These are phyloP conservation scores for Puccinia polysora DNA, from an alignment of 1,284 basidiomycete genomes.

Conservation along the genomic window DNA sequence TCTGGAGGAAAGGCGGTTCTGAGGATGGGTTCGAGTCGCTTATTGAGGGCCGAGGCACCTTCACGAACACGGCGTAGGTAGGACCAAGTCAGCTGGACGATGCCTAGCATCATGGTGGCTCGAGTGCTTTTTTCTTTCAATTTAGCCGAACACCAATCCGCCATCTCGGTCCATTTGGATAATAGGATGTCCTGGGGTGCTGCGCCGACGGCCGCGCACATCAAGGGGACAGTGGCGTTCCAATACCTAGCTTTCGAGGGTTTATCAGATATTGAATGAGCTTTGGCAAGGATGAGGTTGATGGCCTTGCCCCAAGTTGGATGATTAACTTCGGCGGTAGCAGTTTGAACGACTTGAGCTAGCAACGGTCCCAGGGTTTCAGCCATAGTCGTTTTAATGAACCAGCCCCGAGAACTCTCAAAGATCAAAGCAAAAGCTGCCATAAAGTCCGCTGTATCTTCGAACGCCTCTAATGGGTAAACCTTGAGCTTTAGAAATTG, in stretches of 20 bases:
- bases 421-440: slow-evolving; percentile 76
- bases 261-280: slow-evolving; percentile 69
- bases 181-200: slow-evolving; percentile 80
- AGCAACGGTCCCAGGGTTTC: slow-evolving; percentile 69
- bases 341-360: slow-evolving; percentile 60
- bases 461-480: slow-evolving; percentile 87
- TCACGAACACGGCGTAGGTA: slow-evolving; percentile 91
- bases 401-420: slow-evolving; percentile 74
- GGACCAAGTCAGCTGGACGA: slow-evolving; percentile 81
- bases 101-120: slow-evolving; percentile 72
- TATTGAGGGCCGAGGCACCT: slow-evolving; percentile 68
- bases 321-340: slow-evolving; percentile 92
- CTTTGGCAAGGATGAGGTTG: slow-evolving; percentile 75
- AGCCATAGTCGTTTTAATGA: slow-evolving; percentile 78
- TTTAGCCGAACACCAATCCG: slow-evolving; percentile 25
- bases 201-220: slow-evolving; percentile 76
- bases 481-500: slow-evolving; percentile 59
- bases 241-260: slow-evolving; percentile 81
- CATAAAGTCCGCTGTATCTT: slow-evolving; percentile 88
- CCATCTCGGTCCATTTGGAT: slow-evolving; percentile 64
- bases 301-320: slow-evolving; percentile 90
- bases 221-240: slow-evolving; percentile 78
- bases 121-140: slow-evolving; percentile 67
- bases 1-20: slow-evolving; percentile 75
- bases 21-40: slow-evolving; percentile 71